These are phyloP conservation scores for Cladosporium velox DNA, from an alignment of 2,329 filamentous ascomycete species.

Conservation along the genomic window DNA sequence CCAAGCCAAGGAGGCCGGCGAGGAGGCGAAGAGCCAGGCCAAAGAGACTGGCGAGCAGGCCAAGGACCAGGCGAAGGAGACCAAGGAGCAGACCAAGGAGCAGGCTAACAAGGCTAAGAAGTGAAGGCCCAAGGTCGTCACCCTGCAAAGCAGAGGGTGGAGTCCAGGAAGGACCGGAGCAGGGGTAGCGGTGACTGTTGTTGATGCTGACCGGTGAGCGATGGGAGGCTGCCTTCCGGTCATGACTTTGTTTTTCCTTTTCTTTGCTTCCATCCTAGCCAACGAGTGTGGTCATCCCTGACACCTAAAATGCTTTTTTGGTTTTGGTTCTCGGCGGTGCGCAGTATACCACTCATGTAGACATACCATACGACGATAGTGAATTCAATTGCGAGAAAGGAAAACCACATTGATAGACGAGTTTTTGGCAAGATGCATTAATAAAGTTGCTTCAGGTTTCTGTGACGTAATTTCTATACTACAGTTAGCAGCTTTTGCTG, in stretches of 20 bases:
- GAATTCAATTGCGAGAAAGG: neutral
- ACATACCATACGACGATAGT: conserved; percentile 17
- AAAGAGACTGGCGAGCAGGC: conserved; percentile 21
- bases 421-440: neutral
- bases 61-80: conserved; percentile 14
- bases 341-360: conserved; percentile 21
- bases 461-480: conserved; percentile 14
- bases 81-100: conserved; percentile 21
- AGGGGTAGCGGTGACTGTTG: conserved; percentile 5
- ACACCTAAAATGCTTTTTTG: neutral
- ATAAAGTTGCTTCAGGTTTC: neutral
- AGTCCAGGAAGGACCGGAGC: neutral
- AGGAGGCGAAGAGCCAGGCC: conserved; percentile 24
- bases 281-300: conserved; percentile 4
- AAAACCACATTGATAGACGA: neutral
- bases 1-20: conserved; percentile 25
- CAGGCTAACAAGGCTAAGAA: conserved; percentile 20
- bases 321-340: neutral
- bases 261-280: neutral
- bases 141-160: conserved; percentile 1
- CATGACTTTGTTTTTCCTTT: neutral
- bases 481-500: conserved; percentile 8
- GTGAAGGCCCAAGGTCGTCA: conserved; percentile 3
- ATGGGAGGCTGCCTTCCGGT: neutral
- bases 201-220: conserved; percentile 8